Percentiles rank a stretch among this genome's conserved stretches.
These are phyloP conservation scores for Chlorella sp. DNA, from an alignment of 139 green algal species.

Conservation along the genomic window DNA sequence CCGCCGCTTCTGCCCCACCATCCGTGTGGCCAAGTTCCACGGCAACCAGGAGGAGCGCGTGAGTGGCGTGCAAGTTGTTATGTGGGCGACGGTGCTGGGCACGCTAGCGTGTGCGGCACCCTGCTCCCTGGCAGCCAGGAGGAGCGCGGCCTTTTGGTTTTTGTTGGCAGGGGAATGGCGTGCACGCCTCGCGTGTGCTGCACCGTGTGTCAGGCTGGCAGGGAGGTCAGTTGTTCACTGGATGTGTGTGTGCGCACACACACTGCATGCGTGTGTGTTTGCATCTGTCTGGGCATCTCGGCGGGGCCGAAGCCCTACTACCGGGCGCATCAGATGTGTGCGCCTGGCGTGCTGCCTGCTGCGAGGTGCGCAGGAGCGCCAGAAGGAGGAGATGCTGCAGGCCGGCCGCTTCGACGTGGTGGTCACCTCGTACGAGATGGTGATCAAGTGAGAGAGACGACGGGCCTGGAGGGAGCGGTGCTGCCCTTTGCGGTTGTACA, in stretches of 20 bases:
- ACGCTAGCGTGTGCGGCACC: too few relatives aligned
- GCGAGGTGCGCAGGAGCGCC: conserved; percentile 39
- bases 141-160: neutral
- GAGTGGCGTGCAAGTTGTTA: conserved; percentile 8
- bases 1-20: conserved; percentile 83
- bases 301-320: too few relatives aligned
- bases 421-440: conserved; percentile 98
- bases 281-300: too few relatives aligned
- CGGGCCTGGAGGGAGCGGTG: neutral
- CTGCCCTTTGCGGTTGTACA: too few relatives aligned
- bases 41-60: conserved; percentile 88
- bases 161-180: too few relatives aligned
- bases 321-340: neutral
- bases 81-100: too few relatives aligned
- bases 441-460: conserved; percentile 94
- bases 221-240: too few relatives aligned
- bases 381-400: conserved; percentile 52
- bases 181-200: too few relatives aligned
- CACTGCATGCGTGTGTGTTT: neutral
- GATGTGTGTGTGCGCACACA: neutral
- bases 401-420: conserved; percentile 91
- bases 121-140: too few relatives aligned
- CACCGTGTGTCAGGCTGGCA: too few relatives aligned
- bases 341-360: too few relatives aligned
- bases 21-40: conserved; percentile 92